Conservation (phyloP, 345 rosid species). For the Eucalyptus albens region DNA sequence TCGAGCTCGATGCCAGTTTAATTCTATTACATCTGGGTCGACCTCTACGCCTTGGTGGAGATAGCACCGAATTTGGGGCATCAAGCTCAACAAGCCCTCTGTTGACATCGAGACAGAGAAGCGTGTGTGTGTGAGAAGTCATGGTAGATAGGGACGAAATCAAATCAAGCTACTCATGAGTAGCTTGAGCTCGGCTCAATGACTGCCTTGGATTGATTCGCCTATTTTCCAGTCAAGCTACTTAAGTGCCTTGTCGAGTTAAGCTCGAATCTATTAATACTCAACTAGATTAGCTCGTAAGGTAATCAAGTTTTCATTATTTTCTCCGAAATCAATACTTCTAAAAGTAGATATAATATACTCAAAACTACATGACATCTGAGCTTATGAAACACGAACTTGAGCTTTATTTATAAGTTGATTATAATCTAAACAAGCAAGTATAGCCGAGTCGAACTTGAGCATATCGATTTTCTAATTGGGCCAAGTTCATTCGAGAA, state of each 20-base stretch:
- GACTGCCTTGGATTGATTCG: neutral
- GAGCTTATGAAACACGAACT: neutral
- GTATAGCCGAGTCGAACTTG: neutral
- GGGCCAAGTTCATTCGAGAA: neutral
- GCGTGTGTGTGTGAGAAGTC: neutral
- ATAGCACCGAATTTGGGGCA: neutral
- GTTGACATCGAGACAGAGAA: neutral
- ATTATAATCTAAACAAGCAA: neutral
- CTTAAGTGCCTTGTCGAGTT: neutral
- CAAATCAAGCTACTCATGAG: neutral
- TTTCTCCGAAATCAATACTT: neutral
- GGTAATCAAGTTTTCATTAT: neutral
- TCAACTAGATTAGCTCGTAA: neutral
- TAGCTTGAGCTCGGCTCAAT: neutral
- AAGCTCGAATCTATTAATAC: neutral
- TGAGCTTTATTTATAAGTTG: neutral
- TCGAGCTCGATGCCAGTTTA: neutral
- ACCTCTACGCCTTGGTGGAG: neutral
- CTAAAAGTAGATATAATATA: no score
- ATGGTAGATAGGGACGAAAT: neutral
- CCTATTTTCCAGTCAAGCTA: neutral
- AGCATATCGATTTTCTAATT: neutral
- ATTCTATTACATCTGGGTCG: neutral
- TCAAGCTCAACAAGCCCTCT: neutral
- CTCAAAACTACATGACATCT: neutral